phyloP scores from a whole-genome alignment of 441 rosid species.

The Breynia disticha region DNA sequence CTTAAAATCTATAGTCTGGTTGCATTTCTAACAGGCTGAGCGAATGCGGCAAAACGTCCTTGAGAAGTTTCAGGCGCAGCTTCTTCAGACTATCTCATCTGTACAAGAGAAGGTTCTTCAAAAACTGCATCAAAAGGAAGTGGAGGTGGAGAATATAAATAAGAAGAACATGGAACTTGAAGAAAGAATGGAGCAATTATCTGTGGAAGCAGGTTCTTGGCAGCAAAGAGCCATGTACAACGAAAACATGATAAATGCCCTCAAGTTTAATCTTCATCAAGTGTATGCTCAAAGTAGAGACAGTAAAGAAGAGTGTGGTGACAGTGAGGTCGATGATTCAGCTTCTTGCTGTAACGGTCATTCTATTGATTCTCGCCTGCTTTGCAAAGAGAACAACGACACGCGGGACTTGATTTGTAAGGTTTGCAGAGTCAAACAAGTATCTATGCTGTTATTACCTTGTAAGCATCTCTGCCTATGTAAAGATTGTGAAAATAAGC shows the following conservation, averaged over 20 bases:
- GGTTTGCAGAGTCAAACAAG: conserved; percentile 58
- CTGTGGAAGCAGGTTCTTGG: conserved; percentile 70
- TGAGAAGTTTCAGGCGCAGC: conserved; percentile 57
- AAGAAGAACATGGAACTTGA: conserved; percentile 76
- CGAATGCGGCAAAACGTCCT: conserved; percentile 44
- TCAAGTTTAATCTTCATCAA: conserved; percentile 60
- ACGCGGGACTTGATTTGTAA: conserved; percentile 49
- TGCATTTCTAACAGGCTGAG: conserved; percentile 38
- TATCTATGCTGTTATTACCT: conserved; percentile 77
- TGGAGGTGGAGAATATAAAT: conserved; percentile 56
- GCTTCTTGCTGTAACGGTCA: conserved; percentile 79
- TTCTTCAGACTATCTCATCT: conserved; percentile 48
- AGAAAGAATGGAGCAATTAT: conserved; percentile 56
- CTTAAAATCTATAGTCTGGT: background rate
- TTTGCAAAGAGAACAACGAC: conserved; percentile 32
- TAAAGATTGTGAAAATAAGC: conserved; percentile 80
- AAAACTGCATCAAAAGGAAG: conserved; percentile 68
- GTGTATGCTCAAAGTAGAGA: conserved; percentile 59
- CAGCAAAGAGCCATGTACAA: conserved; percentile 60
- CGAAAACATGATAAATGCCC: conserved; percentile 62
- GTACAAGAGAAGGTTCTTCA: conserved; percentile 49
- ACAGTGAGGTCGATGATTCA: conserved; percentile 83
- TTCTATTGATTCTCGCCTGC: conserved; percentile 45
- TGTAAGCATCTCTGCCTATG: conserved; percentile 95
- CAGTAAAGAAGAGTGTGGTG: conserved; percentile 88